Conservation (phyloP, 306 rosid species). For the Cucurbita ficifolia region DNA sequence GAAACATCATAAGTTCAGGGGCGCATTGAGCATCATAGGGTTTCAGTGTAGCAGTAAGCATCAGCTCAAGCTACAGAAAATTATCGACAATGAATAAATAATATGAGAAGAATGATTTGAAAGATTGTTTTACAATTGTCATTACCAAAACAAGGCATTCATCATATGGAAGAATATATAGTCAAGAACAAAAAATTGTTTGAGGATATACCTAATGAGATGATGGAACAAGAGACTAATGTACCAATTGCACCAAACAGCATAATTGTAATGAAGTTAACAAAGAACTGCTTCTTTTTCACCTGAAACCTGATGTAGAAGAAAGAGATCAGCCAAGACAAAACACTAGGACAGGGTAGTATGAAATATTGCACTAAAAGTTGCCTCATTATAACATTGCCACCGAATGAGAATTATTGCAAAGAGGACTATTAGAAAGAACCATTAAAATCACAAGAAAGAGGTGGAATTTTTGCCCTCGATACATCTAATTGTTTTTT, state of each 20-base stretch:
- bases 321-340: background rate
- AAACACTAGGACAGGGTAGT: background rate
- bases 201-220: conserved; percentile 50
- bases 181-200: conserved; percentile 1
- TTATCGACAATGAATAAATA: background rate
- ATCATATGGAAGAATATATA: background rate
- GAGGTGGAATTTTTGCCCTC: background rate
- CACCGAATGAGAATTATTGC: background rate
- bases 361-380: background rate
- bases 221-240: conserved; percentile 56
- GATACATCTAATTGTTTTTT: background rate
- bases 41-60: background rate
- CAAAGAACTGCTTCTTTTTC: conserved; percentile 94
- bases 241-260: conserved; percentile 92
- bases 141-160: background rate
- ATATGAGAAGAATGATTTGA: background rate
- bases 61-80: background rate
- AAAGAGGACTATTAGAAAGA: background rate
- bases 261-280: conserved; percentile 64
- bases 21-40: background rate
- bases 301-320: conserved; percentile 78
- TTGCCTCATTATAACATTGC: background rate
- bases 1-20: background rate
- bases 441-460: background rate
- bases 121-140: background rate